Conservation (phyloP, 2,329 filamentous ascomycete genomes). For the Gaeumannomyces tritici region DNA sequence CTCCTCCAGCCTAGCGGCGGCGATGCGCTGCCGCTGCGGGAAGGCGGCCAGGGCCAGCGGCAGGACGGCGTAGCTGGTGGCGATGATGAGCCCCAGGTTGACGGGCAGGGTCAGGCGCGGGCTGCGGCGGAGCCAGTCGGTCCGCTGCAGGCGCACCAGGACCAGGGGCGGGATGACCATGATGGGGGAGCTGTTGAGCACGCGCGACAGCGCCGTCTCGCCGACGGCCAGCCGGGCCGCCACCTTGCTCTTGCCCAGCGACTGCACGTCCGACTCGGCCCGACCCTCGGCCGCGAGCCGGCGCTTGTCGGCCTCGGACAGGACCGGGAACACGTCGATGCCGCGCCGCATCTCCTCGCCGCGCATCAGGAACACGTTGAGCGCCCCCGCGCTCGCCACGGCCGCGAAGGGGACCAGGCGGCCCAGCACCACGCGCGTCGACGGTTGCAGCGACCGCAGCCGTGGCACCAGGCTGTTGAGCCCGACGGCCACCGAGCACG, state of each 20-base stretch:
- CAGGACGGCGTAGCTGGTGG: constrained; percentile 78
- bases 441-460: constrained; percentile 65
- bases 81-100: constrained; percentile 79
- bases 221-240: constrained; percentile 83
- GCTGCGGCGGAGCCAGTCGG: constrained; percentile 67
- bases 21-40: constrained; percentile 79
- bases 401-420: constrained; percentile 95
- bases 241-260: constrained; percentile 77
- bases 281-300: constrained; percentile 46
- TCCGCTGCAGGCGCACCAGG: constrained; percentile 75
- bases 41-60: constrained; percentile 87
- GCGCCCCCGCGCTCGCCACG: constrained; percentile 78
- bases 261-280: constrained; percentile 55
- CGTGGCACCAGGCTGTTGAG: constrained; percentile 85
- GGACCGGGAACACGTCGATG: constrained; percentile 83
- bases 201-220: constrained; percentile 84
- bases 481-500: constrained; percentile 86
- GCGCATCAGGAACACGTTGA: constrained; percentile 98
- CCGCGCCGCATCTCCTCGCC: constrained; percentile 88
- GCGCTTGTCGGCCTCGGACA: constrained; percentile 59
- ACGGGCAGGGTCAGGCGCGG: constrained; percentile 71
- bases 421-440: constrained; percentile 64
- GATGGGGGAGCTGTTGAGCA: constrained; percentile 90
- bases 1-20: constrained; percentile 65
- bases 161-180: constrained; percentile 92